phyloP scores from a whole-genome alignment of 306 rosid genomes.

The Vigna trinervia region DNA sequence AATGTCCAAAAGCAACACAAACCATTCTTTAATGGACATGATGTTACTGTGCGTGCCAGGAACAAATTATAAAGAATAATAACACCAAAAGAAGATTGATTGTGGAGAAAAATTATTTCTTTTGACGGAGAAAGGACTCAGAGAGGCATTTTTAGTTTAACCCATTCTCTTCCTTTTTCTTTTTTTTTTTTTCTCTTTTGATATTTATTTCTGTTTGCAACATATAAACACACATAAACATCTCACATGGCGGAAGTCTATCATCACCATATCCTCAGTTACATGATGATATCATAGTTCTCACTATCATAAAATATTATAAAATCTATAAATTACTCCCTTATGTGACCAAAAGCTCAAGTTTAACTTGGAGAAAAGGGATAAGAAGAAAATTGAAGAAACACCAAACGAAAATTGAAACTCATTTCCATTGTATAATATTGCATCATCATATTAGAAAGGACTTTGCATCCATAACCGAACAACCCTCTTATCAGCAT shows the following conservation, averaged over 20 bases:
- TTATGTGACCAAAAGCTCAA: constrained; percentile 48
- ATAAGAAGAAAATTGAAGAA: constrained; percentile 20
- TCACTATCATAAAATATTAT: constrained; percentile 46
- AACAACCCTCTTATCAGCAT: constrained; percentile 13
- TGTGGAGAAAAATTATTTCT: background rate
- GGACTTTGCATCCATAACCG: constrained; percentile 6
- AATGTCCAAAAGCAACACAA: constrained; percentile 31
- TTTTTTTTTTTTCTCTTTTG: background rate
- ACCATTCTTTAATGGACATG: constrained; percentile 31
- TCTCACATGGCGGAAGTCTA: constrained; percentile 43
- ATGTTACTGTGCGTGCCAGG: constrained; percentile 38
- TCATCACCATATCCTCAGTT: constrained; percentile 30
- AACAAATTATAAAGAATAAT: background rate
- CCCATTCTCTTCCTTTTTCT: background rate
- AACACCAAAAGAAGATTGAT: background rate
- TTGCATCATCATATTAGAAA: constrained; percentile 35
- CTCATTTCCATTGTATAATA: constrained; percentile 62
- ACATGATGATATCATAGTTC: constrained; percentile 52
- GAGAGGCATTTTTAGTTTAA: constrained; percentile 9
- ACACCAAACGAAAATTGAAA: constrained; percentile 44
- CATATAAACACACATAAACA: constrained; percentile 67
- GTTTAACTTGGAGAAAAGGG: constrained; percentile 41
- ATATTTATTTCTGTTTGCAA: constrained; percentile 56
- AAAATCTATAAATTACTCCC: constrained; percentile 52
- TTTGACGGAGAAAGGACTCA: background rate